Evolutionary conservation across 345 rosid genomes (phyloP).

Genomic region (Gossypium mustelinum): DNA sequence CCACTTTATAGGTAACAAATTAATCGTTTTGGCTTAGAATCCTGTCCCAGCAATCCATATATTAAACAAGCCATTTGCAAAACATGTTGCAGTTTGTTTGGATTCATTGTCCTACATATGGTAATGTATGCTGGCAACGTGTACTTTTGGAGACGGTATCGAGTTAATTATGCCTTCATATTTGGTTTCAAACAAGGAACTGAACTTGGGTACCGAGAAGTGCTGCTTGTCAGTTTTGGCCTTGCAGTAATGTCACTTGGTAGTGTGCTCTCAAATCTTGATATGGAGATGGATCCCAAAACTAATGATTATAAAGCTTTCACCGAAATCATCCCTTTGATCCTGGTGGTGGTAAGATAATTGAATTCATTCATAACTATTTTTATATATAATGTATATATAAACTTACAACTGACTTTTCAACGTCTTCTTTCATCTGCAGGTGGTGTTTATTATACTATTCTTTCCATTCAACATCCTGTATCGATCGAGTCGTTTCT

Average conservation of each 20-base stretch:
- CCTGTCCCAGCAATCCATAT: background rate
- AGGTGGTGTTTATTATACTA: background rate
- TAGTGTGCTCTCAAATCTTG: constrained; percentile 34
- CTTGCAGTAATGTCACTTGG: constrained; percentile 30
- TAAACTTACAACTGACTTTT: background rate
- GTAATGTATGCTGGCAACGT: constrained; percentile 26
- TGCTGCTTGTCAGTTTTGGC: constrained; percentile 33
- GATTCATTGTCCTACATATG: constrained; percentile 39
- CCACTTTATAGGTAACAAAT: constrained; percentile 41
- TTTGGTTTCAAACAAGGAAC: constrained; percentile 50
- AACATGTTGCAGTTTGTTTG: constrained; percentile 34
- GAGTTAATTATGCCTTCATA: constrained; percentile 34
- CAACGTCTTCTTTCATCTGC: constrained; percentile 1
- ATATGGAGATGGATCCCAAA: constrained; percentile 35
- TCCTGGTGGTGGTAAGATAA: constrained; percentile 26
- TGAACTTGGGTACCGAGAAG: constrained; percentile 36
- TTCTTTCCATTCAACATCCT: constrained; percentile 18
- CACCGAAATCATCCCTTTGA: constrained; percentile 38
- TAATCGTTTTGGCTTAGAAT: background rate
- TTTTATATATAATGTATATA: background rate
- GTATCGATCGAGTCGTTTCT: constrained; percentile 29
- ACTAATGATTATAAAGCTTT: constrained; percentile 25
- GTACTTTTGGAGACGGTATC: constrained; percentile 36
- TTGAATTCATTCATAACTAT: background rate
- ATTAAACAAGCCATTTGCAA: constrained; percentile 6